Percentiles rank a stretch among this genome's conserved stretches.
Evolutionary conservation across 371 early-diverging fungal species (phyloP).

Genomic region (Rhizopus sp.): DNA sequence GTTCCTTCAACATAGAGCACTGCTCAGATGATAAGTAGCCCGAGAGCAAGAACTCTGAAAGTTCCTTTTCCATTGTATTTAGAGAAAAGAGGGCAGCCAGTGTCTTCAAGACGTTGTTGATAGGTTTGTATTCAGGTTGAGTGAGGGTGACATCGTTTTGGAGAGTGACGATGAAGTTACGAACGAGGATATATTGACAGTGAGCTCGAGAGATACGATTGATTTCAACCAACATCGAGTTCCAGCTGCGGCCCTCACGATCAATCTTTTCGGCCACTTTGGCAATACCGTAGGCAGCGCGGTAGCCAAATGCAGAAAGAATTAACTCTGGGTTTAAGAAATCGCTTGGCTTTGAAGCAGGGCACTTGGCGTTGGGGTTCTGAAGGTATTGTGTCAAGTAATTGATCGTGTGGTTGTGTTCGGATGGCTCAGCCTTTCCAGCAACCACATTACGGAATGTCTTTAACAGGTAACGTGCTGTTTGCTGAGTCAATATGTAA

Average conservation of each 20-base stretch:
- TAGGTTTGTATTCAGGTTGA: constrained; percentile 32
- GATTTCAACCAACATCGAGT: constrained; percentile 69
- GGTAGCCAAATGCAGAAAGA: constrained; percentile 67
- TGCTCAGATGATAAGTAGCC: constrained; percentile 56
- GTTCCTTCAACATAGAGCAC: constrained; percentile 46
- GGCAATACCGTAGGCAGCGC: constrained; percentile 62
- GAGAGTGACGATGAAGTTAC: constrained; percentile 58
- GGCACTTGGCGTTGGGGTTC: constrained; percentile 57
- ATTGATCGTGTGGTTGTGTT: constrained; percentile 53
- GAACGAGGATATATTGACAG: constrained; percentile 62
- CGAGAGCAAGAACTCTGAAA: constrained; percentile 64
- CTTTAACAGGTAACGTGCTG: constrained; percentile 68
- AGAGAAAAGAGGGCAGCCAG: constrained; percentile 59
- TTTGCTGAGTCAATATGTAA: constrained; percentile 75
- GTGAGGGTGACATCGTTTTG: constrained; percentile 37
- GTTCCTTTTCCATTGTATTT: constrained; percentile 67
- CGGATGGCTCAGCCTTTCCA: constrained; percentile 51
- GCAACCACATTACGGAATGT: constrained; percentile 52
- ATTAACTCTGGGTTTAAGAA: constrained; percentile 64
- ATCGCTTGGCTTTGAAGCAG: constrained; percentile 44
- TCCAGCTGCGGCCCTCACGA: constrained; percentile 59
- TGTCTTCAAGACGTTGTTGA: constrained; percentile 34
- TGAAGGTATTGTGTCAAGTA: constrained; percentile 53
- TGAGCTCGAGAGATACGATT: constrained; percentile 68
- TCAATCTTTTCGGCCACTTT: constrained; percentile 60